These are phyloP conservation scores for Penicillium robsamsonii DNA, from an alignment of 495 filamentous ascomycete species.

Conservation along the genomic window DNA sequence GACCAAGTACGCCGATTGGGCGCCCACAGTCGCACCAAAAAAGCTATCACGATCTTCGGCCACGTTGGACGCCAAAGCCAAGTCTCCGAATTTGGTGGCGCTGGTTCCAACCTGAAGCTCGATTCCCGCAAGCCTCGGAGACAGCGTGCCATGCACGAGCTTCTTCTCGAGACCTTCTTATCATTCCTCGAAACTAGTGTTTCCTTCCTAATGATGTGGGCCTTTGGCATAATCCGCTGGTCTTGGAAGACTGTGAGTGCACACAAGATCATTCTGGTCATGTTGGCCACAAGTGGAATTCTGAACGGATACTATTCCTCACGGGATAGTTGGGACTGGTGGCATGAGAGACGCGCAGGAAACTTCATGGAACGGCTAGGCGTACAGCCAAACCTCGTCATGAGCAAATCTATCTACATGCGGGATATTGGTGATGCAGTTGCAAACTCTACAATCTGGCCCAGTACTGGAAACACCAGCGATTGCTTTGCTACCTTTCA, in stretches of 20 bases:
- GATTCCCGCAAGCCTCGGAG: constrained; percentile 57
- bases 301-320: constrained; percentile 72
- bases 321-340: constrained; percentile 70
- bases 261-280: constrained; percentile 66
- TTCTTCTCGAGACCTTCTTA: constrained; percentile 66
- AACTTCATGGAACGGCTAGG: constrained; percentile 79
- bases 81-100: constrained; percentile 58
- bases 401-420: constrained; percentile 83
- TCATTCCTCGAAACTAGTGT: constrained; percentile 69
- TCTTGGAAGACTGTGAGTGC: constrained; percentile 69
- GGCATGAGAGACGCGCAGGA: constrained; percentile 75
- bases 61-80: constrained; percentile 72
- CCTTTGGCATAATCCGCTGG: constrained; percentile 59
- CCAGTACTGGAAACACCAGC: constrained; percentile 34
- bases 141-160: constrained; percentile 62
- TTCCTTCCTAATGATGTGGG: constrained; percentile 71
- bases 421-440: constrained; percentile 73
- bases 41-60: constrained; percentile 88
- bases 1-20: constrained; percentile 83
- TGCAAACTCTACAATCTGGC: constrained; percentile 41
- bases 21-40: constrained; percentile 78
- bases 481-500: constrained; percentile 49
- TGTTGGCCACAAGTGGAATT: constrained; percentile 64
- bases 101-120: constrained; percentile 37
- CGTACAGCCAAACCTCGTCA: constrained; percentile 70